Evolutionary conservation across 176 grass and related monocot species (phyloP).

Genomic region (Rhynchospora tenuis): DNA sequence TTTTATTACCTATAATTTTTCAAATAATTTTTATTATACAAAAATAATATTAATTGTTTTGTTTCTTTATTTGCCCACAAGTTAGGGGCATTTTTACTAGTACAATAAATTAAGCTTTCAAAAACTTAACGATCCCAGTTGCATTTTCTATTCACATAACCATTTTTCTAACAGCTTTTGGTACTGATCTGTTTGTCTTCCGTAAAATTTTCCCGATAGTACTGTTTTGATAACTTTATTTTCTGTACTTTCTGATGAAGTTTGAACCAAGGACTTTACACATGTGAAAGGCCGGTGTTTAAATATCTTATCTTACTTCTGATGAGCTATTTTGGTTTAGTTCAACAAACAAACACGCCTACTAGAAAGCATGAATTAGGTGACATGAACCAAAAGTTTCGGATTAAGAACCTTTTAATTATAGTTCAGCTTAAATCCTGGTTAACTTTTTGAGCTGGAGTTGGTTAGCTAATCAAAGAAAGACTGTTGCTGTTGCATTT

Average conservation of each 20-base stretch:
- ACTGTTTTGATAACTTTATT: neutral
- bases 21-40: no score
- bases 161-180: neutral
- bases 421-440: conserved; percentile 4
- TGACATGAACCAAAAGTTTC: neutral
- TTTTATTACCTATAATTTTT: no score
- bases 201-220: neutral
- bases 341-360: conserved; percentile 11
- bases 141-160: neutral
- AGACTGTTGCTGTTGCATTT: neutral
- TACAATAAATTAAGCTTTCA: neutral
- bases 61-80: no score
- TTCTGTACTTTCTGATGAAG: neutral
- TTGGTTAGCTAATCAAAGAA: conserved; percentile 5
- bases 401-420: neutral
- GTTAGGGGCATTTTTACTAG: no score
- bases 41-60: no score
- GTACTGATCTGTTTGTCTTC: neutral
- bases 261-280: neutral
- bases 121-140: neutral
- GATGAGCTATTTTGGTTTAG: conserved; percentile 17
- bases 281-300: neutral
- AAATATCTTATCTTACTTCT: neutral
- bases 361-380: conserved; percentile 10
- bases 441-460: neutral